Conservation (phyloP, 805 yeast genomes). For the Myxozyma neglecta region DNA sequence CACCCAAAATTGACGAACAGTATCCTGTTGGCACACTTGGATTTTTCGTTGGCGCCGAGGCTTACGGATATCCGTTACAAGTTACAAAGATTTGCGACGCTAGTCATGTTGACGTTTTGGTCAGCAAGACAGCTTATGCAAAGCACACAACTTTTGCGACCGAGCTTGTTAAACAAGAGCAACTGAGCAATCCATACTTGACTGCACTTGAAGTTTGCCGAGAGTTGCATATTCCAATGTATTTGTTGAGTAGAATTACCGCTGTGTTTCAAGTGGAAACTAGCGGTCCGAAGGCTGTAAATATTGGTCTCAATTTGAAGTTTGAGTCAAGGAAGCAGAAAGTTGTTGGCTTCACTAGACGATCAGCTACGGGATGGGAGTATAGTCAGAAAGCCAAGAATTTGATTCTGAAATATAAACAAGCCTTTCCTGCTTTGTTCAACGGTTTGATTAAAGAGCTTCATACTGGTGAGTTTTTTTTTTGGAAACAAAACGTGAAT, state of each 20-base stretch:
- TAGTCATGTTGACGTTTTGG: conserved; percentile 39
- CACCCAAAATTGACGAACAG: conserved; percentile 77
- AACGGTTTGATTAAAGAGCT: conserved; percentile 38
- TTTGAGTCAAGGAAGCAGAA: conserved; percentile 76
- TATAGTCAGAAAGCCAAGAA: conserved; percentile 73
- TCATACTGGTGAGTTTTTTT: conserved; percentile 32
- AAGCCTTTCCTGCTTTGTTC: conserved; percentile 64
- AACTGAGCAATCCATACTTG: conserved; percentile 52
- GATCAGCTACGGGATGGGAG: conserved; percentile 71
- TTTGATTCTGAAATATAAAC: conserved; percentile 60
- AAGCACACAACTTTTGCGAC: conserved; percentile 68
- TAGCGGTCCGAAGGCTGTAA: conserved; percentile 52
- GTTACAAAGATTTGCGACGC: conserved; percentile 43
- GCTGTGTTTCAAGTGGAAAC: conserved; percentile 66
- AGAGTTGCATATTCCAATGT: conserved; percentile 55
- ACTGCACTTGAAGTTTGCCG: conserved; percentile 67
- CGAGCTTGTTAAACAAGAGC: conserved; percentile 59
- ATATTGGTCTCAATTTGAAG: conserved; percentile 82
- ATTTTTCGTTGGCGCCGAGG: conserved; percentile 79
- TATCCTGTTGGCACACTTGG: conserved; percentile 72
- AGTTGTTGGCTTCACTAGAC: conserved; percentile 83
- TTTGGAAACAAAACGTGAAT: not conserved
- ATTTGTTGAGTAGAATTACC: conserved; percentile 74
- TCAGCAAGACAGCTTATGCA: conserved; percentile 24
- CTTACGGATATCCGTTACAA: conserved; percentile 74